Base-by-base conservation (phyloP, 1,139 yeast species). In the Blastobotrys arbuscula region DNA sequence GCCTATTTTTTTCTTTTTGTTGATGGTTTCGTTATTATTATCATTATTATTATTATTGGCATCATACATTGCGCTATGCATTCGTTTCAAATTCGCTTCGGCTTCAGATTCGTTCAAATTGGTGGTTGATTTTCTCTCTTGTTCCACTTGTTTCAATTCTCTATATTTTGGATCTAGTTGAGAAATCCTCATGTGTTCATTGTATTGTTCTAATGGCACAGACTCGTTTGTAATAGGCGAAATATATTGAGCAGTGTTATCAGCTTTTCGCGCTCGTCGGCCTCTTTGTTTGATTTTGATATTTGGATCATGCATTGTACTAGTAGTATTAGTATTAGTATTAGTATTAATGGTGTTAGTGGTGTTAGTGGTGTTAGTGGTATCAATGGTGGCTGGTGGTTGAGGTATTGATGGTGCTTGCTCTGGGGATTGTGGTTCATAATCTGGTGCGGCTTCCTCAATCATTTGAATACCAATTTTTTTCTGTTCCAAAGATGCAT, bases 131-230 rank as follows among this genome's bases (percentile, higher is more conserved):
- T 76, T 76, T 59, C 88, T 85, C 30, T 76, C 71, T 55, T 84
- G 80, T 15, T 72, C 74, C 51, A 77, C 76, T 28, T 77, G 79
- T 59, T 80, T 82, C 62, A 87, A 90, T 54, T 79, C 79, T 56
- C 81, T 76, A 69, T 86, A 87, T 54, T 78, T 73, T 1, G 96
- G 96, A 65, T 90, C 96, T 47, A 92, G 69, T 42, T 87, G 70
- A 49, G 85, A 69, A n/a, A 81, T 76, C 50, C 79, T 77, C 55
- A 89, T 71, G 64, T 90, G 97, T 55, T 75, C 77, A 55, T 84
- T 88, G 61, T 85, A 87, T 54, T 82, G 72, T 48, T 75, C 74
- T 58, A 85, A 94, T 0, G 90, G 84, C 3, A 90, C 76, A 60
- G 76, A 62, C 57, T 81, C 76, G 1, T 82, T 81, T 0, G 95